Conservation (phyloP, 306 rosid genomes). For the Canavalia gladiata region DNA sequence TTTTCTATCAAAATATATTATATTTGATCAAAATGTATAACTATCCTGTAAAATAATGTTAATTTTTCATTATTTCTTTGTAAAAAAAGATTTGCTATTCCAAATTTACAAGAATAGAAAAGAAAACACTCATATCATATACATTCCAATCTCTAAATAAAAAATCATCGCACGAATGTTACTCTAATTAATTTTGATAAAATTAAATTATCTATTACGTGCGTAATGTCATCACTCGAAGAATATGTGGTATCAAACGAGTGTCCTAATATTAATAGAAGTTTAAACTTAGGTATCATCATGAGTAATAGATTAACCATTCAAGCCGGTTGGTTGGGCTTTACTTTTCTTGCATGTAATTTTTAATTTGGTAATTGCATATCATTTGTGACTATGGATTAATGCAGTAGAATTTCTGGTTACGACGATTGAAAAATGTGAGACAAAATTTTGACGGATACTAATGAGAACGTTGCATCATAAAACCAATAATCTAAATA, state of each 20-base stretch:
- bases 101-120: no score
- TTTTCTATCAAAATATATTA: no score
- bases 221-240: constrained; percentile 11
- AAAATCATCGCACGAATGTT: background rate
- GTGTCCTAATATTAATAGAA: background rate
- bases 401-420: background rate
- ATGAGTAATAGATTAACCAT: background rate
- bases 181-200: background rate
- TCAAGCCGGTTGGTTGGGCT: background rate
- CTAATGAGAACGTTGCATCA: background rate
- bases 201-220: background rate
- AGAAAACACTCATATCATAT: background rate
- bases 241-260: background rate
- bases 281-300: background rate
- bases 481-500: constrained; percentile 29
- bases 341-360: background rate
- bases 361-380: background rate
- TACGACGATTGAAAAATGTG: constrained; percentile 11
- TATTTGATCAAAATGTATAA: no score
- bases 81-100: no score
- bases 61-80: no score
- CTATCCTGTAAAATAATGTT: no score
- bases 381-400: background rate
- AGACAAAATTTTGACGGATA: constrained; percentile 37
- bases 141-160: background rate